Conservation (phyloP, 2,329 filamentous ascomycete species). For the Epichloe bromicola region DNA sequence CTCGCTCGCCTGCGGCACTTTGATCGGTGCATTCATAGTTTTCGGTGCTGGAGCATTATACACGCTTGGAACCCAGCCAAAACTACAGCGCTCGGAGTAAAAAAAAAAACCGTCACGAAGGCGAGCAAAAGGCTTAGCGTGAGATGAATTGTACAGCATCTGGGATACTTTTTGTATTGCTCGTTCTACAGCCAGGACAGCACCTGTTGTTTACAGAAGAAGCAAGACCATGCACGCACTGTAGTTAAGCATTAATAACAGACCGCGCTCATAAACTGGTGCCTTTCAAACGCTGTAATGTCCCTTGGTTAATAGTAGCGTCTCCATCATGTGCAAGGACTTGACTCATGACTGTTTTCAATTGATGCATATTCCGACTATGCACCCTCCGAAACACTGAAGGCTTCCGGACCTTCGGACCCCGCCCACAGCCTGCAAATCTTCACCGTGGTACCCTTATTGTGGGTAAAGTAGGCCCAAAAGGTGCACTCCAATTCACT, state of each 20-base stretch:
- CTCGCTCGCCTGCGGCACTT: slow-evolving; percentile 58
- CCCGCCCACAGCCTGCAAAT: slow-evolving; percentile 6
- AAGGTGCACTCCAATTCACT: neutral
- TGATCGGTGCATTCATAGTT: slow-evolving; percentile 71
- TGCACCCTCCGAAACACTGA: slow-evolving; percentile 13
- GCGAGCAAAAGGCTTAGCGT: neutral
- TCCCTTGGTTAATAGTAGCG: neutral
- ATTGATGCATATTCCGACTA: slow-evolving; percentile 12
- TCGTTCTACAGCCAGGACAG: neutral
- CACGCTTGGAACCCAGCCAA: slow-evolving; percentile 50
- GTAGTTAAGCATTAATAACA: neutral
- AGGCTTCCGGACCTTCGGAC: slow-evolving; percentile 1
- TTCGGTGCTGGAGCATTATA: slow-evolving; percentile 89
- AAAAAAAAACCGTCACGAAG: neutral
- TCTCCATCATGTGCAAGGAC: neutral
- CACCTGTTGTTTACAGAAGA: neutral
- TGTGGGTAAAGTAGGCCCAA: neutral
- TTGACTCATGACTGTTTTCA: slow-evolving; percentile 4
- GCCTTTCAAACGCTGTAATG: neutral
- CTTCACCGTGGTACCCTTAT: neutral
- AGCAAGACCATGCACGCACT: neutral
- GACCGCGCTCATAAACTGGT: neutral
- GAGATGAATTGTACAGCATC: neutral
- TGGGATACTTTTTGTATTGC: neutral
- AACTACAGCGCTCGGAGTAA: slow-evolving; percentile 4